Conservation (phyloP, 441 rosid species). For the Hura crepitans region DNA sequence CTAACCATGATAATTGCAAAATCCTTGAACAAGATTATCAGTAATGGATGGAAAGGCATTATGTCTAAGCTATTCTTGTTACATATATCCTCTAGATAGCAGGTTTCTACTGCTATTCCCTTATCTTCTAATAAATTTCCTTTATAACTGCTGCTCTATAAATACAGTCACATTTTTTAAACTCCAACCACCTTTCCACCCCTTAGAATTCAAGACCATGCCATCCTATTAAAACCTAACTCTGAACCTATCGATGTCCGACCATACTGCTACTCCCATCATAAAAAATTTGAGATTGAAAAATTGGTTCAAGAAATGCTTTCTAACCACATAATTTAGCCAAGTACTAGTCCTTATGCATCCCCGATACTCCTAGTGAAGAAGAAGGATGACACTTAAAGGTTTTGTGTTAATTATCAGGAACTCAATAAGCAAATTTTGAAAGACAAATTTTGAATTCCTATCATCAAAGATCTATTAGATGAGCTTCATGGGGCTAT, state of each 20-base stretch:
- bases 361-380: background rate
- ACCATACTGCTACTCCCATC: too few species aligned
- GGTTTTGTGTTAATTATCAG: background rate
- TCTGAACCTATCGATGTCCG: background rate
- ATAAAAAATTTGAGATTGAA: background rate
- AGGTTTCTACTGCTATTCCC: too few species aligned
- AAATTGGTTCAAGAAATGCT: background rate
- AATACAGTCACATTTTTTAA: too few species aligned
- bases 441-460: background rate
- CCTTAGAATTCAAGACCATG: too few species aligned
- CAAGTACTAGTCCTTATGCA: background rate
- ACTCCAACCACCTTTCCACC: too few species aligned
- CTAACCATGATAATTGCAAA: too few species aligned
- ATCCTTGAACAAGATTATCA: too few species aligned
- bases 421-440: background rate
- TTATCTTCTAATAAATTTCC: too few species aligned
- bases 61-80: too few species aligned
- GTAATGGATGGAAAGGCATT: too few species aligned
- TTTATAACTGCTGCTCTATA: too few species aligned
- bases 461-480: background rate
- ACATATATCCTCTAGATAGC: too few species aligned
- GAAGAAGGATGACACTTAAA: background rate
- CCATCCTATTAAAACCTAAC: background rate
- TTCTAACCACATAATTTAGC: background rate
- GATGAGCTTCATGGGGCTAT: background rate